A percentile compares a stretch with the other conserved stretches of the same genome.
Evolutionary conservation across 306 rosid genomes (phyloP).

Genomic region (Astragalus glycyphyllos): DNA sequence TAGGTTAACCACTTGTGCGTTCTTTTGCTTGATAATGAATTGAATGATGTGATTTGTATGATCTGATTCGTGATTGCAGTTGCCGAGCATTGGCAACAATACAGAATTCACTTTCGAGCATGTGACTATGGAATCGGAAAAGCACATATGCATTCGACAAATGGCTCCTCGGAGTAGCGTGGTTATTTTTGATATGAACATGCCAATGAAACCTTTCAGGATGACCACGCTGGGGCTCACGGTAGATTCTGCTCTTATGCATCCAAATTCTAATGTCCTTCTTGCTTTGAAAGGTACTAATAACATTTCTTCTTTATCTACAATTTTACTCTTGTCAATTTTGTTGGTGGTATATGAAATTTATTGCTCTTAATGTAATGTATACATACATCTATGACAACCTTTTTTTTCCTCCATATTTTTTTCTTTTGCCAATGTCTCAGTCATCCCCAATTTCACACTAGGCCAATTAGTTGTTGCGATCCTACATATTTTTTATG

Average conservation of each 20-base stretch:
- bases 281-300: conserved; percentile 89
- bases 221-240: conserved; percentile 98
- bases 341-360: conserved; percentile 22
- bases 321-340: conserved; percentile 14
- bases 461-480: conserved; percentile 36
- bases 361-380: conserved; percentile 11
- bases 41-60: conserved; percentile 47
- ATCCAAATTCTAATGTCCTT: conserved; percentile 92
- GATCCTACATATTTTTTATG: conserved; percentile 9
- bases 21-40: conserved; percentile 9
- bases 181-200: conserved; percentile 85
- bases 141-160: conserved; percentile 91
- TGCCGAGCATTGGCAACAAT: conserved; percentile 89
- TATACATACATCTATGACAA: neutral
- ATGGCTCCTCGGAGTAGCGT: conserved; percentile 90
- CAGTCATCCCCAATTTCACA: conserved; percentile 4
- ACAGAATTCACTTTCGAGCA: conserved; percentile 90
- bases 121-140: conserved; percentile 98
- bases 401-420: conserved; percentile 5
- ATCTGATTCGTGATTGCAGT: conserved; percentile 72
- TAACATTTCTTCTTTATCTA: neutral
- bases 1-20: conserved; percentile 16
- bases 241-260: conserved; percentile 95
- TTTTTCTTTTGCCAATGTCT: conserved; percentile 9
- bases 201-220: conserved; percentile 94